A percentile compares a stretch with the other conserved stretches of the same genome.
phyloP scores from a whole-genome alignment of 768 basidiomycete genomes.

The Lactifluus piperatus region DNA sequence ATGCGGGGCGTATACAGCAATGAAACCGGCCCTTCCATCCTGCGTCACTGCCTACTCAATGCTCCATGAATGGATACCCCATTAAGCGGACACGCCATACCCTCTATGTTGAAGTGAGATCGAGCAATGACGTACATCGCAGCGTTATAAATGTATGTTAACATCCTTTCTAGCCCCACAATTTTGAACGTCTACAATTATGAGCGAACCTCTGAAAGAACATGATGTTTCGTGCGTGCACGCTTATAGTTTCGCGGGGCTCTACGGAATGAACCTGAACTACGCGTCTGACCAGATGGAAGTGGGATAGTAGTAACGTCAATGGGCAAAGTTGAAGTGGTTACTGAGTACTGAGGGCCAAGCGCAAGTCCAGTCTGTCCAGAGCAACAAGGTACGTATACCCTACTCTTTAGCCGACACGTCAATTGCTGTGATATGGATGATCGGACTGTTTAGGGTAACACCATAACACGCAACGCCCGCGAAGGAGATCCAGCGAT shows the following conservation, averaged over 20 bases:
- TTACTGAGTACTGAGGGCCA: constrained; percentile 34
- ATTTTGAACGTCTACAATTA: background rate
- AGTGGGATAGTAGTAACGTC: constrained; percentile 8
- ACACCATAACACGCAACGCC: constrained; percentile 36
- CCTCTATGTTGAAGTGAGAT: too few species aligned
- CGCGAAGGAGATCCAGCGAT: constrained; percentile 43
- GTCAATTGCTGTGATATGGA: background rate
- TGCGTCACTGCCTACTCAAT: too few species aligned
- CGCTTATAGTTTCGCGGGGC: background rate
- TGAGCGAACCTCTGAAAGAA: constrained; percentile 7
- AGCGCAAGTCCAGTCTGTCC: constrained; percentile 36
- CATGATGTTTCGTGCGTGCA: constrained; percentile 3
- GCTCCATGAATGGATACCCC: too few species aligned
- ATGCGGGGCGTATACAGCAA: too few species aligned
- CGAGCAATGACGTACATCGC: too few species aligned
- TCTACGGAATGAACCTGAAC: background rate
- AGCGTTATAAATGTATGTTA: too few species aligned
- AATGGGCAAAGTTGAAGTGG: constrained; percentile 22
- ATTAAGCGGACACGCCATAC: background rate
- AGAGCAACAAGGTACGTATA: constrained; percentile 34
- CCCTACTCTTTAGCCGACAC: background rate
- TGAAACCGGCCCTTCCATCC: too few species aligned
- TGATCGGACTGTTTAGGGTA: constrained; percentile 26
- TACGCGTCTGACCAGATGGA: background rate
- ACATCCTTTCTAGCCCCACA: too few species aligned